Base-by-base conservation (phyloP, 2,329 filamentous ascomycete species). In the Fusarium sp. region DNA sequence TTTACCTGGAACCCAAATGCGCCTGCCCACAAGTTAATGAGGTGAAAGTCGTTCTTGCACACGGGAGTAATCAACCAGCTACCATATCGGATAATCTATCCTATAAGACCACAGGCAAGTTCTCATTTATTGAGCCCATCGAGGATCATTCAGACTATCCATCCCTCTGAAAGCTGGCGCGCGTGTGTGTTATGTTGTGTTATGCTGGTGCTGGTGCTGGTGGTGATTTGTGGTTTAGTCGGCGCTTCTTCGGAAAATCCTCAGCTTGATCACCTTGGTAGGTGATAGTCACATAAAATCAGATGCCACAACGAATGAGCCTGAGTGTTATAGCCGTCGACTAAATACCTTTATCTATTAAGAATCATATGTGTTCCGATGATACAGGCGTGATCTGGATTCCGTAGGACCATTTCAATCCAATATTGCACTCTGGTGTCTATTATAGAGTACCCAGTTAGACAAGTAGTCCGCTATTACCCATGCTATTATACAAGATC, bases 241-340 rank as follows among this genome's bases (percentile, higher is more conserved):
- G 61, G 61, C 19, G 13, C 24, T 51, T 65, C 62, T 40, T 65
- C 62, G 61, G 62, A 51, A 53, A 42, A 61, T 45, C 28, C 19
- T 19, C 19, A 19, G 19, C 19, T 32, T 13, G 38, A 40, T 13
- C 43, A 6, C 19, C 19, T 19, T 19, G 3, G 19, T 19, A 19
- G 19, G 19, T 19, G 19, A 3, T 19, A 19, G 19, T 19, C 19
- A 19, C 19, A 19, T 19, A 19, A 19, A 19, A 19, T 19, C 19
- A 19, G 2, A 19, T 19, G 19, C 19, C 19, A 19, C 19, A 19
- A 19, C 3, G 19, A 19, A 19, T 19, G 19, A 19, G 19, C 19
- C 19, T 19, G 19, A 19, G 19, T 19, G 19, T 19, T 19, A 3
- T 19, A 19, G 19, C 19, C 19, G 19, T 19, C 19, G 19, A 19